These are phyloP conservation scores for Colletotrichum magnum DNA, from an alignment of 2,329 filamentous ascomycete genomes.

Conservation along the genomic window DNA sequence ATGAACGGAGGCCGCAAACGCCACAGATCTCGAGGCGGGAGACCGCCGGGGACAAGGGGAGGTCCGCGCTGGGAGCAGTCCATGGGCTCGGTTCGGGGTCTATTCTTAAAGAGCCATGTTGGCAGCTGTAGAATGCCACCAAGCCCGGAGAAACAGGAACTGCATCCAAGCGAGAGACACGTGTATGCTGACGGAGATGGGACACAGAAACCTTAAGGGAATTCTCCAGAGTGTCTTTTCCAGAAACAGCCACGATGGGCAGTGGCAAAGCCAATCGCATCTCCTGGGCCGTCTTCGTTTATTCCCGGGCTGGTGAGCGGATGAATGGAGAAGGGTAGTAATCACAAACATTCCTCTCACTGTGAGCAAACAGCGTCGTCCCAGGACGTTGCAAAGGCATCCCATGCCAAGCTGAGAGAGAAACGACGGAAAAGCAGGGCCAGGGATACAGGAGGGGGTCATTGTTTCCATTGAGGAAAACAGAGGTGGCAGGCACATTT, in stretches of 20 bases:
- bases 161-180: background rate
- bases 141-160: too few species aligned
- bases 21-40: too few species aligned
- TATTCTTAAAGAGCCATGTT: background rate
- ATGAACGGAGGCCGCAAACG: too few species aligned
- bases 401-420: too few species aligned
- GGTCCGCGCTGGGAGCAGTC: background rate
- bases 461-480: too few species aligned
- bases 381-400: background rate
- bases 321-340: slow-evolving; percentile 5
- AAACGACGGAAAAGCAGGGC: too few species aligned
- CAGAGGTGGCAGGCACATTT: too few species aligned
- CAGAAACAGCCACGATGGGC: slow-evolving; percentile 1
- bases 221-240: background rate
- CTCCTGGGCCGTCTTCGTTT: background rate
- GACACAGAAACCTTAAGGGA: background rate
- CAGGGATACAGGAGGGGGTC: too few species aligned
- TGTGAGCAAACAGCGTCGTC: background rate
- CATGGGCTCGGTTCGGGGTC: background rate
- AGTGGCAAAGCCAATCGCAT: slow-evolving; percentile 9
- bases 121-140: too few species aligned
- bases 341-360: slow-evolving; percentile 2
- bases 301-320: slow-evolving; percentile 11
- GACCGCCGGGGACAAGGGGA: too few species aligned
- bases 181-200: background rate